These are phyloP conservation scores for Ophiostoma piceae DNA, from an alignment of 2,329 filamentous ascomycete species.

Conservation along the genomic window DNA sequence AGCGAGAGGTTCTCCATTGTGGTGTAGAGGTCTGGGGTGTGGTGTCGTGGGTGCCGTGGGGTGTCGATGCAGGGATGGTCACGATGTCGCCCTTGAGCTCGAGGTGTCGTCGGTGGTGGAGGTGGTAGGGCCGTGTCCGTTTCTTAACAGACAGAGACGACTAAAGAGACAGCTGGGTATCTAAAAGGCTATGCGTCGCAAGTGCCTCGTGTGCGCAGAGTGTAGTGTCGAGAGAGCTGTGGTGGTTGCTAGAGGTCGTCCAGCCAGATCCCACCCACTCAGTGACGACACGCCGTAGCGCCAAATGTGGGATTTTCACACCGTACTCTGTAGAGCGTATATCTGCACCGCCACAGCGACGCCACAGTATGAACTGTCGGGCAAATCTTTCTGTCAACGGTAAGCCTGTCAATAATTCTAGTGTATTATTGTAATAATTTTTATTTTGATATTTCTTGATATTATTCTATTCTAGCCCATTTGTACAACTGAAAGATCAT, in stretches of 20 bases:
- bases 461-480: too few species aligned
- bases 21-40: background rate
- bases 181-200: background rate
- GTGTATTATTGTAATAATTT: too few species aligned
- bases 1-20: constrained; percentile 35
- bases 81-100: background rate
- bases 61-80: constrained; percentile 1
- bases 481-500: too few species aligned
- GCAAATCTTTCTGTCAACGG: too few species aligned
- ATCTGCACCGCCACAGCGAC: constrained; percentile 9
- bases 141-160: background rate
- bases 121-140: too few species aligned
- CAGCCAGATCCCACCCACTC: background rate
- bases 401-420: too few species aligned
- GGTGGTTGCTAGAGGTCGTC: background rate
- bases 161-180: background rate
- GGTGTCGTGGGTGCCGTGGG: background rate
- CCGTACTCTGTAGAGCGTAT: background rate
- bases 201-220: background rate
- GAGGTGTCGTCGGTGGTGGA: background rate
- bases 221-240: background rate
- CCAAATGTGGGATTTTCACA: constrained; percentile 18
- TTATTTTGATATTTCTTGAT: too few species aligned
- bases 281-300: constrained; percentile 15
- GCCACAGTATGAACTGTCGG: constrained; percentile 2